Evolutionary conservation across 768 basidiomycete species (phyloP).

Genomic region (Cystofilobasidium capitatum): DNA sequence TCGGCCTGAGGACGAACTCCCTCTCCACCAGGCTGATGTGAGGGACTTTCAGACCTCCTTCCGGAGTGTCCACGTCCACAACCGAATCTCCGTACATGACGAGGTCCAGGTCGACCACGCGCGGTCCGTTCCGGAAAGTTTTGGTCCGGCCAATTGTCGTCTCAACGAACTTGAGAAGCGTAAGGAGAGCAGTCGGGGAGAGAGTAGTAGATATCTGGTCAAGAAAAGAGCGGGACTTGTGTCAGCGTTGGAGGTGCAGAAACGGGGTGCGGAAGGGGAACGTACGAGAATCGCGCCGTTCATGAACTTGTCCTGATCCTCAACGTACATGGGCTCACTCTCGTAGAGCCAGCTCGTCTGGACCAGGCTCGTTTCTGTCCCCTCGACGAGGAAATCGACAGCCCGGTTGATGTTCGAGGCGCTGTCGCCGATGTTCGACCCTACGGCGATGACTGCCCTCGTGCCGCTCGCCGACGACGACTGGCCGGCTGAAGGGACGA

Average conservation of each 20-base stretch:
- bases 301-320: conserved; percentile 75
- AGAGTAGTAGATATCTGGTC: conserved; percentile 69
- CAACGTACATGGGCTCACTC: conserved; percentile 90
- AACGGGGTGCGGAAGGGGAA: neutral
- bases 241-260: neutral
- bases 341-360: conserved; percentile 88
- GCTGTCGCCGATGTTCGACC: conserved; percentile 82
- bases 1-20: conserved; percentile 82
- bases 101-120: conserved; percentile 82
- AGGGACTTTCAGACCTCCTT: conserved; percentile 68
- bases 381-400: conserved; percentile 51
- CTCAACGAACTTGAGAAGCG: conserved; percentile 65
- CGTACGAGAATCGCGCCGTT: conserved; percentile 62
- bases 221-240: neutral
- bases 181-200: conserved; percentile 51
- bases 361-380: conserved; percentile 45
- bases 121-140: conserved; percentile 72
- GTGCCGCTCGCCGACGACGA: neutral
- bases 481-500: conserved; percentile 31
- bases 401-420: conserved; percentile 73
- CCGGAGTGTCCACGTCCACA: conserved; percentile 50
- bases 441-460: conserved; percentile 62
- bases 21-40: conserved; percentile 72
- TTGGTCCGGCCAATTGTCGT: conserved; percentile 62
- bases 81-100: conserved; percentile 57